Percentiles rank a stretch among this genome's conserved stretches.
These are phyloP conservation scores for Cymbidium sinense DNA, from an alignment of 106 monocot genomes.

Conservation along the genomic window DNA sequence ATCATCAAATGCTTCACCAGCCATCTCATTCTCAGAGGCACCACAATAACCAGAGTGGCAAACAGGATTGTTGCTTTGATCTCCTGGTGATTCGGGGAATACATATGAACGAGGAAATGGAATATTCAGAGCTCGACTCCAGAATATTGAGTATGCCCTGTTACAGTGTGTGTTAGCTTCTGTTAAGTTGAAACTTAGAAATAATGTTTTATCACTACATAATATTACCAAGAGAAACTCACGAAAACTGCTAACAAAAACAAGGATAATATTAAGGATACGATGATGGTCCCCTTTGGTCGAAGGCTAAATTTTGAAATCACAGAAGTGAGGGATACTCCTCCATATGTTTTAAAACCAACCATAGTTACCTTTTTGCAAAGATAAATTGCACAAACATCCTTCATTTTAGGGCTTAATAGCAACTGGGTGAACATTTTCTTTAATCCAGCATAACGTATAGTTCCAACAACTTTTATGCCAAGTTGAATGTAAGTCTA, in stretches of 20 bases:
- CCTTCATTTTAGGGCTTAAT: not conserved
- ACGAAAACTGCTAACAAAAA: not conserved
- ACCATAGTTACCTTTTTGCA: not conserved
- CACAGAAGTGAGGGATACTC: not conserved
- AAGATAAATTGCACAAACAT: not conserved
- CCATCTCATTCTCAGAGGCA: slow-evolving; percentile 4
- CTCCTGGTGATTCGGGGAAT: slow-evolving; percentile 49
- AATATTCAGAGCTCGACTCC: slow-evolving; percentile 91
- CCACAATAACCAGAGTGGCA: slow-evolving; percentile 5
- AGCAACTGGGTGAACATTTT: not conserved
- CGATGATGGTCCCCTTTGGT: not conserved
- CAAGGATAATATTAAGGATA: not conserved
- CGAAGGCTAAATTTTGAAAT: not conserved
- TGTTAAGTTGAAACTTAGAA: not conserved
- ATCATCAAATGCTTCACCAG: slow-evolving; percentile 22
- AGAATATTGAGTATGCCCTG: slow-evolving; percentile 97
- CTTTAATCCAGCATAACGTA: not conserved
- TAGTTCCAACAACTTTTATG: not conserved
- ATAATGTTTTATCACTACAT: not conserved
- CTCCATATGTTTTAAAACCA: not conserved
- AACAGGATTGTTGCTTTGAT: slow-evolving; percentile 14
- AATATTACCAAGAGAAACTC: not conserved
- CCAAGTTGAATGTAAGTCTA: not conserved
- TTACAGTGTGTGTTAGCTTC: not conserved
- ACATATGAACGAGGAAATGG: slow-evolving; percentile 89